Evolutionary conservation across 352 stramenopile species (phyloP).

Genomic region (Phytophthora pseudosyringae): DNA sequence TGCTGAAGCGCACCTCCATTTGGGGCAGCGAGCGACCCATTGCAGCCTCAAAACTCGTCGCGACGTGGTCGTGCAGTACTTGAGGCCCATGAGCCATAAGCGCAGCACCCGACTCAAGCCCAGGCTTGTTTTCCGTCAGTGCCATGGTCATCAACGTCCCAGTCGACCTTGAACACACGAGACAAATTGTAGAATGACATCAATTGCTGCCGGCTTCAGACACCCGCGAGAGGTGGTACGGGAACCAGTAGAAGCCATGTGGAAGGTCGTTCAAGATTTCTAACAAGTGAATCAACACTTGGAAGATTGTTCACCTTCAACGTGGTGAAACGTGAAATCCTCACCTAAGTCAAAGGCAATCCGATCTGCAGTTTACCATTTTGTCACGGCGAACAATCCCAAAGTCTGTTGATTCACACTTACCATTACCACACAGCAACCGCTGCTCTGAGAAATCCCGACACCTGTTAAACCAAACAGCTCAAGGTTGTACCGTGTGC

Average conservation of each 20-base stretch:
- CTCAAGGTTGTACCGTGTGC: background rate
- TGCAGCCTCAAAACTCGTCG: constrained; percentile 37
- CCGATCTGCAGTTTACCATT: constrained; percentile 1
- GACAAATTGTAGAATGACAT: constrained; percentile 24
- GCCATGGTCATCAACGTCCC: constrained; percentile 12
- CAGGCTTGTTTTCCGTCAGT: constrained; percentile 8
- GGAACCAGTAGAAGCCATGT: background rate
- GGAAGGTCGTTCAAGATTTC: background rate
- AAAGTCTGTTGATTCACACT: constrained; percentile 5
- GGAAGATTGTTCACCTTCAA: constrained; percentile 11
- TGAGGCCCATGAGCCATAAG: constrained; percentile 42
- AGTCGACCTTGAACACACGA: background rate
- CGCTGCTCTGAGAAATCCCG: background rate
- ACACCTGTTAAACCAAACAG: background rate
- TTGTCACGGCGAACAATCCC: background rate
- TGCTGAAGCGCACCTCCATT: constrained; percentile 45
- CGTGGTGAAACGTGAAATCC: background rate
- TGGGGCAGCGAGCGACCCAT: constrained; percentile 43
- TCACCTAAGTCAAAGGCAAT: background rate
- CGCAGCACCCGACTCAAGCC: constrained; percentile 26
- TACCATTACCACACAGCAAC: background rate
- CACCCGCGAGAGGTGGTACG: background rate
- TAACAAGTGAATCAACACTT: constrained; percentile 8
- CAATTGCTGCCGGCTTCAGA: background rate
- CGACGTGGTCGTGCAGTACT: constrained; percentile 41